A percentile compares a stretch with the other conserved stretches of the same genome.
These are phyloP conservation scores for Cicer cuneatum DNA, from an alignment of 306 rosid genomes.

Conservation along the genomic window DNA sequence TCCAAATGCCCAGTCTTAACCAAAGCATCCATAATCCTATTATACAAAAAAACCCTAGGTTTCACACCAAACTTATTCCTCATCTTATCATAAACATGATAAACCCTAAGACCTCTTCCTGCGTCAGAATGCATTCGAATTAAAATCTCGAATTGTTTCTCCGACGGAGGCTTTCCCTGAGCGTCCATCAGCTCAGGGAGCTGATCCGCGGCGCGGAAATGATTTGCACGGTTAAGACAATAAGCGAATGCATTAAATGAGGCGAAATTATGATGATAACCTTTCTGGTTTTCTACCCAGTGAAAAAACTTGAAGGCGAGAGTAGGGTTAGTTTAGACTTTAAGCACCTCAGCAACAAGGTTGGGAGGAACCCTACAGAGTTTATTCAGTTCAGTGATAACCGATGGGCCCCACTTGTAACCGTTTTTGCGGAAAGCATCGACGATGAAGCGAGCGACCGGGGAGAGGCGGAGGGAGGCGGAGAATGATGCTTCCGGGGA, in stretches of 20 bases:
- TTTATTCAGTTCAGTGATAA: slow-evolving; percentile 66
- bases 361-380: slow-evolving; percentile 73
- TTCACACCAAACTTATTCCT: slow-evolving; percentile 55
- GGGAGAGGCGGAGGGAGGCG: slow-evolving; percentile 60
- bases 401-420: slow-evolving; percentile 63
- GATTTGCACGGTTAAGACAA: slow-evolving; percentile 66
- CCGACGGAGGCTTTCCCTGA: slow-evolving; percentile 77
- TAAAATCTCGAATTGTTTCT: slow-evolving; percentile 86
- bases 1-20: slow-evolving; percentile 63
- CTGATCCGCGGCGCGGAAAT: slow-evolving; percentile 65
- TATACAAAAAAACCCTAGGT: slow-evolving; percentile 77
- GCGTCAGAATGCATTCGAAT: slow-evolving; percentile 76
- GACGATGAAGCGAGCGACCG: slow-evolving; percentile 67
- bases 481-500: slow-evolving; percentile 43
- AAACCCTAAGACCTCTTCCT: slow-evolving; percentile 70
- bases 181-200: slow-evolving; percentile 77
- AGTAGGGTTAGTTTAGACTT: slow-evolving; percentile 53
- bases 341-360: slow-evolving; percentile 78
- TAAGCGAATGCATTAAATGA: slow-evolving; percentile 76
- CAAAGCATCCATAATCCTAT: slow-evolving; percentile 77
- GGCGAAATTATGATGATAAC: slow-evolving; percentile 66
- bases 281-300: slow-evolving; percentile 77
- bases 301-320: slow-evolving; percentile 74
- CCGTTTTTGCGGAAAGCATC: slow-evolving; percentile 68
- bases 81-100: slow-evolving; percentile 59